phyloP scores from a whole-genome alignment of 495 filamentous ascomycete genomes.

The Neurospora sp. region DNA sequence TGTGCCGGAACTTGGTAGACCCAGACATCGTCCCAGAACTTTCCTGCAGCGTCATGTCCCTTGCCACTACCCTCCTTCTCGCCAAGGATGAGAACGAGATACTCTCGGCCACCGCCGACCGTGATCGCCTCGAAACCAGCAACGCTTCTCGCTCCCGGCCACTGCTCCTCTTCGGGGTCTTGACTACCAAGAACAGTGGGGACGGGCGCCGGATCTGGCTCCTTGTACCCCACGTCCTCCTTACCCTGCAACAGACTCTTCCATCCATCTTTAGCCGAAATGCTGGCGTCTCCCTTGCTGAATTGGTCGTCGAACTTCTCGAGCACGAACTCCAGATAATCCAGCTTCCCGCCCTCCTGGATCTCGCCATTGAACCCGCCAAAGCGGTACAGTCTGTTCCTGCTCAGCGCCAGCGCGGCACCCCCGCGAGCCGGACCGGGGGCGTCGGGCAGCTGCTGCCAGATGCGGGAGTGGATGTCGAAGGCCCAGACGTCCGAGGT shows the following conservation, averaged over 20 bases:
- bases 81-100: slow-evolving; percentile 58
- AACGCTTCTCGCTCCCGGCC: slow-evolving; percentile 36
- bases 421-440: slow-evolving; percentile 54
- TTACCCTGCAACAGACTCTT: slow-evolving; percentile 21
- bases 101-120: slow-evolving; percentile 43
- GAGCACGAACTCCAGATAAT: slow-evolving; percentile 44
- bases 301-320: slow-evolving; percentile 40
- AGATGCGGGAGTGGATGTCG: slow-evolving; percentile 44
- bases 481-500: slow-evolving; percentile 65
- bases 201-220: slow-evolving; percentile 9
- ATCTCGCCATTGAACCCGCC: slow-evolving; percentile 59
- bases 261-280: slow-evolving; percentile 28
- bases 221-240: slow-evolving; percentile 21
- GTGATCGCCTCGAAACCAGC: slow-evolving; percentile 36
- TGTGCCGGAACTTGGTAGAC: slow-evolving; percentile 51
- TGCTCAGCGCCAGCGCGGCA: slow-evolving; percentile 46
- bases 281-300: slow-evolving; percentile 23
- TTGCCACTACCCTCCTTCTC: slow-evolving; percentile 50
- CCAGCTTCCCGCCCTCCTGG: slow-evolving; percentile 56
- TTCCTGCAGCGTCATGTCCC: slow-evolving; percentile 58
- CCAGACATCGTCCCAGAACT: slow-evolving; percentile 66
- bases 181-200: slow-evolving; percentile 5
- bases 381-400: slow-evolving; percentile 55
- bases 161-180: slow-evolving; percentile 16
- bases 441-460: slow-evolving; percentile 52